Evolutionary conservation across 306 rosid species (phyloP), one percentile per base, ranked within the genome.

Genomic region (Senna siamea): DNA sequence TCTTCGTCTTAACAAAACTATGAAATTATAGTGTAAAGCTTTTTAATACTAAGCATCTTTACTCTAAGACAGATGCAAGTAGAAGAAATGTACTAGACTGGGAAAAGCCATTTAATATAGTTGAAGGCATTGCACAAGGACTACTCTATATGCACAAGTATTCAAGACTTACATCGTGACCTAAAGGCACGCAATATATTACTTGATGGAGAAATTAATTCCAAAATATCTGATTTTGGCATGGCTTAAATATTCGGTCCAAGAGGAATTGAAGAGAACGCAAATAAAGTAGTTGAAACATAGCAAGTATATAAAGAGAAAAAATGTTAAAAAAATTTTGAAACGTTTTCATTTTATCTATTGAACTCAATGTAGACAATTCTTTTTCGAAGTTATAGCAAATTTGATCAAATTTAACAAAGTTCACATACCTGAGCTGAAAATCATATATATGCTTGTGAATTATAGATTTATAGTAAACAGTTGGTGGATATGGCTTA

Each of bases 141-240:
- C 58, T 85, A 9, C 8, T 76, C 6, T 85, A 82, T 77, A 61
- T 79, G 1, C 83, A 82, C 26, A 73, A 64, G 20, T 79, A 79
- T 57, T 85, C 86, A 2, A 83, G 87, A 43, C 43, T 78, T 14
- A 65, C 88, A 81, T 47, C 62, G 77, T 14, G 83, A 85, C 44
- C 35, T 82, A 47, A 85, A 85, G 65, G 82, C 89, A 9, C 22
- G 83, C 48, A 82, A 82, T 37, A 63, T 73, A 35, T 63, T 79
- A 26, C 30, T 26, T 26, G 30, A 26, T 26, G 30, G 3, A 26
- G 30, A 59, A 35, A 76, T 86, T 84, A 86, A 72, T 28, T 80
- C 84, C 1, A 78, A 84, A 76, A 75, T 86, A 64, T 76, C 88
- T 3, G 83, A 83, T 72, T 86, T 83, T 65, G 86, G 85, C 19